A percentile compares a stretch with the other conserved stretches of the same genome.
These are phyloP conservation scores for Arthromyces matolae DNA, from an alignment of 768 basidiomycete species.

Conservation along the genomic window DNA sequence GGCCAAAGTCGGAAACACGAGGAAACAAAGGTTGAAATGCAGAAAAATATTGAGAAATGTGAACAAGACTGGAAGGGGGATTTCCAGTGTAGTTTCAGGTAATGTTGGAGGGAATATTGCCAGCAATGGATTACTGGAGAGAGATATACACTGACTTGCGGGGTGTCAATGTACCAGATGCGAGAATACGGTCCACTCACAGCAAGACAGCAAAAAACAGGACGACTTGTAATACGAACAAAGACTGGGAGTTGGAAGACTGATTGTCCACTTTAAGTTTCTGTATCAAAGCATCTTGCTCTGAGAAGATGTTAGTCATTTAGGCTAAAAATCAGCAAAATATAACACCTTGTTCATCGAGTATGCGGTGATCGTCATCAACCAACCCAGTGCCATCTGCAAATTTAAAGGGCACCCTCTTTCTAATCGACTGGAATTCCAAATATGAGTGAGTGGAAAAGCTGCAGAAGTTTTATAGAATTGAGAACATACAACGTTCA, in stretches of 20 bases:
- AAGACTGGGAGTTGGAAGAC: constrained; percentile 38
- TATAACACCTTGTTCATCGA: neutral
- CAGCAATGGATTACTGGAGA: constrained; percentile 46
- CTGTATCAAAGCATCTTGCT: constrained; percentile 60
- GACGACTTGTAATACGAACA: constrained; percentile 35
- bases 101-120: constrained; percentile 34
- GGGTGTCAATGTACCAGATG: neutral
- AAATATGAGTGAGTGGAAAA: neutral
- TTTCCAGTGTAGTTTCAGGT: constrained; percentile 22
- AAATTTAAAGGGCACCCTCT: constrained; percentile 43
- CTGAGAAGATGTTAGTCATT: constrained; percentile 32
- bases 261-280: constrained; percentile 42
- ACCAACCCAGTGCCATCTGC: constrained; percentile 36
- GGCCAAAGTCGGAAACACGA: constrained; percentile 38
- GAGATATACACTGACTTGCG: constrained; percentile 46
- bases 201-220: constrained; percentile 43
- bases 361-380: constrained; percentile 43
- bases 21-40: constrained; percentile 45
- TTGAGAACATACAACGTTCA: too few relatives aligned
- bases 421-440: constrained; percentile 30
- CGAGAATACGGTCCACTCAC: constrained; percentile 29
- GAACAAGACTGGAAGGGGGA: constrained; percentile 44
- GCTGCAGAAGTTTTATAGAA: too few relatives aligned
- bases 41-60: constrained; percentile 46
- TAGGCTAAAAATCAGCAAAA: neutral